Evolutionary conservation across 164 flowering plant species (phyloP), one percentile per base, ranked within the genome.

Genomic region (Stephania japonica): DNA sequence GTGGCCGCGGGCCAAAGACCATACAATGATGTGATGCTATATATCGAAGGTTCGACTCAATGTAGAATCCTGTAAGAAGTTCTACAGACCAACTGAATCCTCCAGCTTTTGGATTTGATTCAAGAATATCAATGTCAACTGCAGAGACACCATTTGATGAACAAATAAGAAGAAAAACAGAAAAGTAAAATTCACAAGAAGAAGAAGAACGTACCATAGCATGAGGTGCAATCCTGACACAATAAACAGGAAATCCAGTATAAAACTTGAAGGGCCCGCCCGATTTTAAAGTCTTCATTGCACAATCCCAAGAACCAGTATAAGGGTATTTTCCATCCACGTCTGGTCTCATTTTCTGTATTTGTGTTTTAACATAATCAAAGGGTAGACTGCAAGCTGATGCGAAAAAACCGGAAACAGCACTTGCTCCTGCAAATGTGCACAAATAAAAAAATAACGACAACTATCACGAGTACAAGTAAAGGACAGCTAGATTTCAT

Each of bases 121-220:
- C 74, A 94, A 86, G 93, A 90, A 94, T 73, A 92, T 94, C 98
- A 96, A 90, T 27, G 97, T 94, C 97, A 94, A 83, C 98, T 92
- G 97, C 85, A 84, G 43, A 73, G 70, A 43, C 42, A 65, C 68
- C 68, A 3, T 27, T 66, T 66, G 4, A 66, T 26, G n/a, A 66
- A 11, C 13, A 68, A 68, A 42, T 8, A 68, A 21, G 18, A 19
- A 18, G 26, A 5, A 68, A 68, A 19, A 18, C 23, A 18, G 7
- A 13, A 16, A 41, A 42, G 19, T 5, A 42, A 41, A 11, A 67
- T 21, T 38, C 64, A 49, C 6, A 19, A 32, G 47, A 38, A n/a
- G 59, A 38, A 14, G 42, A 72, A 25, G 61, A 42, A 16, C 25
- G 42, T 87, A 93, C 98, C 98, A 94, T 92, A 76, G 91, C 98